Conservation (phyloP, 352 stramenopile genomes). For the Blastocystis sp. region DNA sequence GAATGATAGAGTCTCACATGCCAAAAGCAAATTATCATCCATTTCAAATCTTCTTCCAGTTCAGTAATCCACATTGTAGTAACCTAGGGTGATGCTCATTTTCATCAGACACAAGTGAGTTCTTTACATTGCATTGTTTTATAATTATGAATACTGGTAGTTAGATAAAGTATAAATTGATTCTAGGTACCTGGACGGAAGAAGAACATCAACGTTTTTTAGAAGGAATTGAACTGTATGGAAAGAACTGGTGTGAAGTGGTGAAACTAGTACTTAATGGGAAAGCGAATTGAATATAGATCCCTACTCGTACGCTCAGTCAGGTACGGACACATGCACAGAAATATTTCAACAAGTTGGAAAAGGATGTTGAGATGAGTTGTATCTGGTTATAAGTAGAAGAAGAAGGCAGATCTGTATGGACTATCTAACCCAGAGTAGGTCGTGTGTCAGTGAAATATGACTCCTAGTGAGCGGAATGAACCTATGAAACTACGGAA, state of each 20-base stretch:
- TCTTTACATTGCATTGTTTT: not conserved
- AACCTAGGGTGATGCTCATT: too few relatives aligned
- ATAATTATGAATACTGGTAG: not conserved
- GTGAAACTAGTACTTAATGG: not conserved
- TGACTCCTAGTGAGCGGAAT: not conserved
- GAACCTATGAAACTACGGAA: conserved; percentile 15
- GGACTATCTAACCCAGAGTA: not conserved
- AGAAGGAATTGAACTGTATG: not conserved
- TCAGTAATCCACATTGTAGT: too few relatives aligned
- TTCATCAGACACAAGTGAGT: not conserved
- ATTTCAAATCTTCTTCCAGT: too few relatives aligned
- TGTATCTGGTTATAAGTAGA: not conserved
- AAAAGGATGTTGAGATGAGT: not conserved
- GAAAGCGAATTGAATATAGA: not conserved
- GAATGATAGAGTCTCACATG: not conserved
- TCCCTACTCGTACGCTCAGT: not conserved
- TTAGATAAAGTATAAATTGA: not conserved
- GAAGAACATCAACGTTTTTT: conserved; percentile 28
- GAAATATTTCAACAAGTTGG: conserved; percentile 16
- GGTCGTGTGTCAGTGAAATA: not conserved
- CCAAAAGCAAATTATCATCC: too few relatives aligned
- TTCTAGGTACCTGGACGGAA: not conserved
- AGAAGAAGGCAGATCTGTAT: not conserved
- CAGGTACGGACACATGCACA: conserved; percentile 27
- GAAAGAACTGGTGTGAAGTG: conserved; percentile 3